These are phyloP conservation scores for Ceratocystis ficicola DNA, from an alignment of 2,329 filamentous ascomycete genomes.

Conservation along the genomic window DNA sequence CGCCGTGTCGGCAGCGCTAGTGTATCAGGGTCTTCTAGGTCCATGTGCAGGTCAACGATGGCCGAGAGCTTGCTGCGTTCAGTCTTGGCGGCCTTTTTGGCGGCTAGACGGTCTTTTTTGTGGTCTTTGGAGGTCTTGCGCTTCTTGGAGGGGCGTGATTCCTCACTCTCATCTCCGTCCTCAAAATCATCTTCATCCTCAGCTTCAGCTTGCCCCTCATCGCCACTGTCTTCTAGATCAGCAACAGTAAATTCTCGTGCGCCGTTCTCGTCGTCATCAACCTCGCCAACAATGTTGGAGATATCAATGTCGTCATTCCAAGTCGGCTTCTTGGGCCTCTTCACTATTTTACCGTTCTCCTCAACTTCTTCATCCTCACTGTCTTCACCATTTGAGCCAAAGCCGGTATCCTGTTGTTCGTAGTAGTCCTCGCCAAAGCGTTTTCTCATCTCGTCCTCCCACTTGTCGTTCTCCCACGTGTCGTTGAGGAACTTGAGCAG, in stretches of 20 bases:
- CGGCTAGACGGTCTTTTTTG: constrained; percentile 45
- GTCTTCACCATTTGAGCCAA: constrained; percentile 52
- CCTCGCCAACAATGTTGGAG: constrained; percentile 78
- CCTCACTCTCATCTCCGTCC: constrained; percentile 32
- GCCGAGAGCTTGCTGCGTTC: constrained; percentile 76
- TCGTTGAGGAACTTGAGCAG: constrained; percentile 77
- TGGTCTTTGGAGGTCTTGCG: constrained; percentile 49
- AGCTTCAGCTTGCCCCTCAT: constrained; percentile 28
- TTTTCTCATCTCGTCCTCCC: constrained; percentile 82
- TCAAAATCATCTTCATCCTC: constrained; percentile 31
- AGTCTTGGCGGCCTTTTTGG: constrained; percentile 61
- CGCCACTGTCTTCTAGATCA: constrained; percentile 38
- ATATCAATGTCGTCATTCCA: constrained; percentile 99
- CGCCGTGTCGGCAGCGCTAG: constrained; percentile 29
- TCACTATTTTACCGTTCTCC: constrained; percentile 35
- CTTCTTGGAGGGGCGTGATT: constrained; percentile 39
- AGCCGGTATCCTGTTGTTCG: constrained; percentile 53
- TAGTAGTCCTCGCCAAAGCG: constrained; percentile 90
- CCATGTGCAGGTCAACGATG: constrained; percentile 69
- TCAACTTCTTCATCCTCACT: constrained; percentile 50
- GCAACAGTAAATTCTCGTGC: constrained; percentile 40
- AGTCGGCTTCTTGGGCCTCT: constrained; percentile 62
- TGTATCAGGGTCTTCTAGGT: constrained; percentile 55
- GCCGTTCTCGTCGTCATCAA: constrained; percentile 51
- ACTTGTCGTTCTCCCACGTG: constrained; percentile 76